Evolutionary conservation across 2,329 filamentous ascomycete genomes (phyloP), one percentile per base, ranked within the genome.

Genomic region (Myriosclerotinia curreyana): DNA sequence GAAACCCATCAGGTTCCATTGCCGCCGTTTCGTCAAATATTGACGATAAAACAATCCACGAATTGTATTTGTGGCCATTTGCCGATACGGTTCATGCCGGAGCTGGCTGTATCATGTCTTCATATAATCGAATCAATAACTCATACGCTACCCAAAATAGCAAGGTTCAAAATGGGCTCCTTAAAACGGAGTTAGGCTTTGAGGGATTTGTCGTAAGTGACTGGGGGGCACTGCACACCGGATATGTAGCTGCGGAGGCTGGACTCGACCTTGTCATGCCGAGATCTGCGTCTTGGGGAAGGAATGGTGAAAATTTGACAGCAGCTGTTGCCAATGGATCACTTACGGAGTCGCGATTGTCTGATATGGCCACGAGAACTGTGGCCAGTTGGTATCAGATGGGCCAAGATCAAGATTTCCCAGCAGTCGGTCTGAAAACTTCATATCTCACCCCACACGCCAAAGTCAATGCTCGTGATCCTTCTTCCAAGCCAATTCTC

Each of bases 61-160:
- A 92, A 75, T 77, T 96, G 0, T 96, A 96, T 71, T 81, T 88
- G 0, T 96, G 91, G 91, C 92, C 92, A 0, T 96, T 96, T 75
- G 88, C 86, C 9, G 89, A 95, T 69, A 88, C 86, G 14, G 80
- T 96, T n/a, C 84, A 83, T 63, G 90, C 88, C 4, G 90, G 91
- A 22, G 90, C 92, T 0, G 90, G 84, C 0, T 85, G 84, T 7
- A 82, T 93, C 55, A 96, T 96, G 92, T 95, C 90, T 72, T 86
- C 87, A 0, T 96, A 96, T 70, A 87, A 90, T 67, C 82, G 83
- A 79, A 80, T 90, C 67, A 91, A 91, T 20, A 46, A 46, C 17
- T 46, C 42, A n/a, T n/a, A 46, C 20, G 42, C 42, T 20, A n/a
- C 17, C 69, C 83, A 87, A 65, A 92, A 96, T 74, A 88, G 87